These are phyloP conservation scores for Moesziomyces antarcticus DNA, from an alignment of 1,284 basidiomycete genomes.

Conservation along the genomic window DNA sequence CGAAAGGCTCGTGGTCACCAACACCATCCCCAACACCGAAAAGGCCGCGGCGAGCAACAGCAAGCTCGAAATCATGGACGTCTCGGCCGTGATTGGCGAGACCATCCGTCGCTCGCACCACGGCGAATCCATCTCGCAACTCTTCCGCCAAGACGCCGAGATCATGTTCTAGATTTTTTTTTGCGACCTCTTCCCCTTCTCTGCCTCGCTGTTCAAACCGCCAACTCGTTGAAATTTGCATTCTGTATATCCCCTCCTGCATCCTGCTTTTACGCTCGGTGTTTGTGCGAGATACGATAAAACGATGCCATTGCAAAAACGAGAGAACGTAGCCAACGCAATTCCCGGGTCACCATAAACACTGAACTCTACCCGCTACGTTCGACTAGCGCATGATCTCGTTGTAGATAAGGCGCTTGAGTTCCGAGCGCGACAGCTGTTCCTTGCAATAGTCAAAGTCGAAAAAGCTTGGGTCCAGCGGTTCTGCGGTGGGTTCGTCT, in stretches of 20 bases:
- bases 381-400: slow-evolving; percentile 50
- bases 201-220: neutral
- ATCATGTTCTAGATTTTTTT: slow-evolving; percentile 57
- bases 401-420: slow-evolving; percentile 63
- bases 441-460: slow-evolving; percentile 67
- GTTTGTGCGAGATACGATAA: neutral
- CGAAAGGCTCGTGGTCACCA: slow-evolving; percentile 87
- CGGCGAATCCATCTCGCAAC: slow-evolving; percentile 75
- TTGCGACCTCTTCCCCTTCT: neutral
- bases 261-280: no score
- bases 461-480: slow-evolving; percentile 65
- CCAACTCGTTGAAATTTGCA: no score
- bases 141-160: slow-evolving; percentile 65
- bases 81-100: slow-evolving; percentile 90
- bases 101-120: slow-evolving; percentile 97
- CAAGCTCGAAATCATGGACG: slow-evolving; percentile 77
- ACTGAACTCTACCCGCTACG: no score
- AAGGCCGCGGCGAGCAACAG: slow-evolving; percentile 70
- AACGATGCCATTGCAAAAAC: slow-evolving; percentile 3
- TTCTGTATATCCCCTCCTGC: neutral
- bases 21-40: slow-evolving; percentile 77
- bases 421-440: slow-evolving; percentile 69
- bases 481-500: slow-evolving; percentile 65
- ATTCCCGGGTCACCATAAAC: no score
- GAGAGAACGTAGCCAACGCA: no score